phyloP scores from a whole-genome alignment of 495 filamentous ascomycete species.

The Lophium mytilinum region DNA sequence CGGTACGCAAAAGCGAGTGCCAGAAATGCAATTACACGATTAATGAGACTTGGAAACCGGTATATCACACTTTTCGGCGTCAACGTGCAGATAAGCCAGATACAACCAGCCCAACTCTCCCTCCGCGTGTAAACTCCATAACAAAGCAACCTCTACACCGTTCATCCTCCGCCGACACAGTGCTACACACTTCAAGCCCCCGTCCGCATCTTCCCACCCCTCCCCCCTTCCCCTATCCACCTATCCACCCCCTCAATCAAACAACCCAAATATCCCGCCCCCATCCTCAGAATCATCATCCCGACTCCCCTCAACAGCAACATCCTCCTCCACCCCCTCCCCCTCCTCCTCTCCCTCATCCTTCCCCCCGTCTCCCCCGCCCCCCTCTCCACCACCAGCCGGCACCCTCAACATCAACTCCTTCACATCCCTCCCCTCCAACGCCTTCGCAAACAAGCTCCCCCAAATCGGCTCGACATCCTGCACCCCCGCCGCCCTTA shows the following conservation, averaged over 20 bases:
- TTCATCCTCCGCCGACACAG: too few relatives aligned
- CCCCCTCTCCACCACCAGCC: slow-evolving; percentile 13
- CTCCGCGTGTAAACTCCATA: too few relatives aligned
- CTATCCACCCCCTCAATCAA: too few relatives aligned
- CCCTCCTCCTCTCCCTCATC: not conserved
- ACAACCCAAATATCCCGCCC: not conserved
- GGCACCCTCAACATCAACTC: slow-evolving; percentile 35
- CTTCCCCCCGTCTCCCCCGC: not conserved
- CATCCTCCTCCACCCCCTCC: not conserved
- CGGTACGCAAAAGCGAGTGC: too few relatives aligned
- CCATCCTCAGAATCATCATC: not conserved
- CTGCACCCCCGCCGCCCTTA: slow-evolving; percentile 74
- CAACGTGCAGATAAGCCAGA: not conserved
- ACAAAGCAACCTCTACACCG: too few relatives aligned
- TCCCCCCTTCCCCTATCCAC: too few relatives aligned
- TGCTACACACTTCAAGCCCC: too few relatives aligned
- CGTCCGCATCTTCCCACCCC: too few relatives aligned
- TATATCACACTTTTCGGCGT: not conserved
- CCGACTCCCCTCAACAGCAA: not conserved
- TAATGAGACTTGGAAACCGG: too few relatives aligned
- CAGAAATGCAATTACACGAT: too few relatives aligned
- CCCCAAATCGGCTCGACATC: slow-evolving; percentile 98
- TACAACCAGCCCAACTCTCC: too few relatives aligned
- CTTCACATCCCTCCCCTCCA: slow-evolving; percentile 98
- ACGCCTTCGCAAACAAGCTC: slow-evolving; percentile 93